Conservation (phyloP, 345 rosid species). For the Carallia pectinifolia region DNA sequence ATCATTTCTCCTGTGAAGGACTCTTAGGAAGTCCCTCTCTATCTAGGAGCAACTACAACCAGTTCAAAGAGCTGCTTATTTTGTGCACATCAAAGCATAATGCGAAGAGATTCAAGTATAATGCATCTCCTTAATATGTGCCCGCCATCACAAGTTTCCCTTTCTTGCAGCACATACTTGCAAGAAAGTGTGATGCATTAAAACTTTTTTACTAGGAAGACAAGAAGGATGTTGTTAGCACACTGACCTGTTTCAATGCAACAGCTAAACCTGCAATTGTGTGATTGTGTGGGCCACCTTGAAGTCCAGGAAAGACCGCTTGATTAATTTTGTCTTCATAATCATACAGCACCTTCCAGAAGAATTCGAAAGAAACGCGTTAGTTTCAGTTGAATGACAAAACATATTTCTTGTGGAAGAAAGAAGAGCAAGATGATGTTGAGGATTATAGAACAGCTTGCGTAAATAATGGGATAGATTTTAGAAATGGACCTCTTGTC, state of each 20-base stretch:
- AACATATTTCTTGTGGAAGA: background rate
- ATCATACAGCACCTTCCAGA: conserved; percentile 72
- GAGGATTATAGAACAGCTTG: background rate
- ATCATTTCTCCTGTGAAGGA: too few species aligned
- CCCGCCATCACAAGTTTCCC: too few species aligned
- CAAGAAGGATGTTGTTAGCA: conserved; percentile 3
- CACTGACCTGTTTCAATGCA: conserved; percentile 78
- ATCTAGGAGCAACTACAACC: too few species aligned
- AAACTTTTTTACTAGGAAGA: background rate
- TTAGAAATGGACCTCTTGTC: conserved; percentile 56
- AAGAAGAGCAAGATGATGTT: background rate
- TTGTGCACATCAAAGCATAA: too few species aligned
- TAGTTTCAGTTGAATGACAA: conserved; percentile 8
- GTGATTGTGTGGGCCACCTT: conserved; percentile 99
- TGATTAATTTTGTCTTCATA: conserved; percentile 96
- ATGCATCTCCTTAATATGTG: too few species aligned
- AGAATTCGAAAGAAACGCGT: conserved; percentile 14
- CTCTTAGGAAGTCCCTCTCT: too few species aligned
- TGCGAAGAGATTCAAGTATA: too few species aligned
- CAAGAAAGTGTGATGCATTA: too few species aligned
- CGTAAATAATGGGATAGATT: too few species aligned
- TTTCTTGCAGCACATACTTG: too few species aligned
- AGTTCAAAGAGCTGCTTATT: too few species aligned
- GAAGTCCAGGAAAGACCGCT: conserved; percentile 99
- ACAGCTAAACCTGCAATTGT: conserved; percentile 96